A percentile compares a stretch with the other conserved stretches of the same genome.
Conservation (phyloP, 108 stramenopile species). For the Cyclostephanos tholiformis region DNA sequence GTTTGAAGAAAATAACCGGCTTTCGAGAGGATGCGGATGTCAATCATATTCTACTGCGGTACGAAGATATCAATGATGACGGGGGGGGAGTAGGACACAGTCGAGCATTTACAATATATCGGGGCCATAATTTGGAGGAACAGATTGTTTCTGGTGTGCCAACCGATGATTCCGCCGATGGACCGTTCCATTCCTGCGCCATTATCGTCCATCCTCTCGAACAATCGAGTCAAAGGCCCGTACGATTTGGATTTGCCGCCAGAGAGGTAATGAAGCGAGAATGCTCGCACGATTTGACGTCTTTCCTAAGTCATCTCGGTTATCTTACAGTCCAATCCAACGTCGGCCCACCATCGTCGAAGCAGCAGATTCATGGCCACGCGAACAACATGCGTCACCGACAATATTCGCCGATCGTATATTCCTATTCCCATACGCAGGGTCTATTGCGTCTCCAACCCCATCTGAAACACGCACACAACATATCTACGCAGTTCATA, state of each 20-base stretch:
- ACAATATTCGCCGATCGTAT: constrained; percentile 36
- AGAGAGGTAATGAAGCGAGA: background rate
- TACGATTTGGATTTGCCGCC: background rate
- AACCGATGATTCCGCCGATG: background rate
- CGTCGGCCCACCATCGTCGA: constrained; percentile 6
- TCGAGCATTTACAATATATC: constrained; percentile 38
- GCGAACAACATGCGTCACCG: constrained; percentile 1
- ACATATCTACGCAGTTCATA: constrained; percentile 63
- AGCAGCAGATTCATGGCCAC: constrained; percentile 6
- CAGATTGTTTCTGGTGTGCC: constrained; percentile 22
- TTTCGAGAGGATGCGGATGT: constrained; percentile 60
- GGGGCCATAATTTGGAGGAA: background rate
- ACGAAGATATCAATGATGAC: background rate
- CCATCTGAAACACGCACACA: constrained; percentile 40
- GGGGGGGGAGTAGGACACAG: background rate
- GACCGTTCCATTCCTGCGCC: background rate
- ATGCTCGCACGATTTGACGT: constrained; percentile 21
- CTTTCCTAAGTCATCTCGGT: constrained; percentile 23
- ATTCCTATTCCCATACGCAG: constrained; percentile 65
- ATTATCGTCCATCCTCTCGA: background rate
- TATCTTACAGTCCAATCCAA: constrained; percentile 21
- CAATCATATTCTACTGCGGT: constrained; percentile 51
- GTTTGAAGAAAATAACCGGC: constrained; percentile 48
- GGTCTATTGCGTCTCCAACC: constrained; percentile 65
- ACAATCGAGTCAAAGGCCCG: background rate